Base-by-base conservation (phyloP, 106 monocot species). In the Dioscorea zingiberensis region DNA sequence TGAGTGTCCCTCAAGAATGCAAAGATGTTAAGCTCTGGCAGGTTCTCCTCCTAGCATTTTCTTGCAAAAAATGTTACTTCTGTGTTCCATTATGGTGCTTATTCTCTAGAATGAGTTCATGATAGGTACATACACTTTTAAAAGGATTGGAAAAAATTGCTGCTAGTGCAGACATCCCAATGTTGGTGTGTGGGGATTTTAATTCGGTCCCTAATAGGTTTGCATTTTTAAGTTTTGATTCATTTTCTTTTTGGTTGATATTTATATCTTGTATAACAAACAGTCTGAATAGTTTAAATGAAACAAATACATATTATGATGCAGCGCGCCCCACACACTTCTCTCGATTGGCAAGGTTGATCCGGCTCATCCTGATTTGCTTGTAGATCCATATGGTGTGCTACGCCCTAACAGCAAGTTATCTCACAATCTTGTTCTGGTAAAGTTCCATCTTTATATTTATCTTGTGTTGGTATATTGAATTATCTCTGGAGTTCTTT, bases 181-280 rank as follows among this genome's bases (percentile, higher is more conserved):
- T 99, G 93, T 78, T 99, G 93, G 87, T 99, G 0, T 99, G 98
- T 87, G 98, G 98, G 16, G 98, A 93, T 87, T 99, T 99, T 73
- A 93, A 81, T 70, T 80, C 93, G n/a, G 46, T 78, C 60, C 98
- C 98, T 69, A 86, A 85, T 67, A 99, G 98, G 98, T 71, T 62
- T 61, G 74, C 32, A 54, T 2, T 55, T 48, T 62, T 56, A 23
- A 14, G 14, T 25, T 51, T 13, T 19, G 38, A 38, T 38, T 6
- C 3, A 38, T 10, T 10, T 8, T 6, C 38, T 6, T 6, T 38
- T 38, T 10, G 9, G 6, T 10, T 25, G 25, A 29, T 64, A 16
- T 38, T 44, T n/a, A 46, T 63, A 9, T 47, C 21, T 48, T 26
- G 3, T 58, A 13, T 27, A 56, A 48, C 27, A 28, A 11, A 12